These are phyloP conservation scores for Penicillium sp. DNA, from an alignment of 2,329 filamentous ascomycete genomes.

Conservation along the genomic window DNA sequence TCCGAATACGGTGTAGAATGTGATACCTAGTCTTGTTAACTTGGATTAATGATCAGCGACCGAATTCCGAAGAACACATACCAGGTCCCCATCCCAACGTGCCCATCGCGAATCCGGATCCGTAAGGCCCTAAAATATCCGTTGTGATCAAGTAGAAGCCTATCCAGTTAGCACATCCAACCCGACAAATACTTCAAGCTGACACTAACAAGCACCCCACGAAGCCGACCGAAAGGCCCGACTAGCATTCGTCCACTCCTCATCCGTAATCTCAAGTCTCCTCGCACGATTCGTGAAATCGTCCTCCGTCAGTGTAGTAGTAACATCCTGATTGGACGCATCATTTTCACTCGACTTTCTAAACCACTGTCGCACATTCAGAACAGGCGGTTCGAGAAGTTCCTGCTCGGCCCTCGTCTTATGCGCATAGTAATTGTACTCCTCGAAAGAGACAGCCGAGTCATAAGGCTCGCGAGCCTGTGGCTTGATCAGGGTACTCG, in stretches of 20 bases:
- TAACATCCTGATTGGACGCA: conserved; percentile 4
- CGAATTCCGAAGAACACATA: background rate
- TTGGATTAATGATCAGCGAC: background rate
- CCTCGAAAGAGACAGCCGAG: conserved; percentile 35
- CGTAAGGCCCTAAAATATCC: conserved; percentile 34
- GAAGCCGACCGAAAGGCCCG: conserved; percentile 15
- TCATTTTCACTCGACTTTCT: conserved; percentile 4
- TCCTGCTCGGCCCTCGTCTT: conserved; percentile 37
- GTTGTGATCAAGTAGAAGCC: conserved; percentile 44
- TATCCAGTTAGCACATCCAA: background rate
- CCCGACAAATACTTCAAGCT: too few relatives aligned
- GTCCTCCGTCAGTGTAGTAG: conserved; percentile 5
- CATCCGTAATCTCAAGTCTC: conserved; percentile 16
- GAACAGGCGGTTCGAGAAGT: conserved; percentile 15
- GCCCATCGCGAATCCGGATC: conserved; percentile 23
- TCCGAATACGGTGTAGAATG: conserved; percentile 29
- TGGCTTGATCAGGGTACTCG: conserved; percentile 9
- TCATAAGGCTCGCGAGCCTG: conserved; percentile 27
- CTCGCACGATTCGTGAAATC: conserved; percentile 13
- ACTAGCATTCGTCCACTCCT: conserved; percentile 24
- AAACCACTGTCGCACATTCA: conserved; percentile 12
- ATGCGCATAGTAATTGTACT: conserved; percentile 43
- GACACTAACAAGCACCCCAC: conserved; percentile 14
- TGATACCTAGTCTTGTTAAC: conserved; percentile 9
- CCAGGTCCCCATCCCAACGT: conserved; percentile 20